phyloP scores from a whole-genome alignment of 768 basidiomycete genomes.

The Cystobasidium ongulense region DNA sequence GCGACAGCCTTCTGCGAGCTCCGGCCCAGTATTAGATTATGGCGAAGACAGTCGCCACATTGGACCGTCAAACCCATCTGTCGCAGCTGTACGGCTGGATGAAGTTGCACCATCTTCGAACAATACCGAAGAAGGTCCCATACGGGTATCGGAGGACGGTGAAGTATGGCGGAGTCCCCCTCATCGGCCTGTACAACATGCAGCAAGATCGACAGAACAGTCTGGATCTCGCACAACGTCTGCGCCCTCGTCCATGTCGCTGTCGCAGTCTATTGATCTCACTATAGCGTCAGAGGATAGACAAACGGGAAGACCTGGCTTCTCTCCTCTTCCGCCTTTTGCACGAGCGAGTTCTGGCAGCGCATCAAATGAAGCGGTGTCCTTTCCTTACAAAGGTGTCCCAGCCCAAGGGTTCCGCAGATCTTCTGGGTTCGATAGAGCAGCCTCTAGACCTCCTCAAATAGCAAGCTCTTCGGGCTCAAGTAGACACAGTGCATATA shows the following conservation, averaged over 20 bases:
- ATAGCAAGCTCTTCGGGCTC: neutral
- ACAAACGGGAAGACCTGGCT: neutral
- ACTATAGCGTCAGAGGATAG: neutral
- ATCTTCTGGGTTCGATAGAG: neutral
- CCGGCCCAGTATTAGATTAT: neutral
- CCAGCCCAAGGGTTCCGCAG: neutral
- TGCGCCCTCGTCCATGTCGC: neutral
- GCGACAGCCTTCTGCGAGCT: neutral
- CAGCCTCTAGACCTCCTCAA: neutral
- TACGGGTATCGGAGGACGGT: constrained; percentile 8
- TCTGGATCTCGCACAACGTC: neutral
- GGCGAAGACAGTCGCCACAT: neutral
- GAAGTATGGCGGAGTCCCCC: constrained; percentile 26
- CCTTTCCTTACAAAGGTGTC: neutral
- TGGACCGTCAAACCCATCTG: neutral
- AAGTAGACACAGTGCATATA: neutral
- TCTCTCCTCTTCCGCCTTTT: neutral
- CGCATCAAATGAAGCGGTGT: neutral
- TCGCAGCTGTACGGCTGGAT: neutral
- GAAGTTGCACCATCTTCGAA: neutral
- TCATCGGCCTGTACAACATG: neutral
- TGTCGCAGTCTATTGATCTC: neutral
- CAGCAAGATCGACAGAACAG: neutral
- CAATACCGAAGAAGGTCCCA: constrained; percentile 1
- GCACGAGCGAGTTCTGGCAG: neutral